These are phyloP conservation scores for Poronia punctata DNA, from an alignment of 495 filamentous ascomycete species.

Conservation along the genomic window DNA sequence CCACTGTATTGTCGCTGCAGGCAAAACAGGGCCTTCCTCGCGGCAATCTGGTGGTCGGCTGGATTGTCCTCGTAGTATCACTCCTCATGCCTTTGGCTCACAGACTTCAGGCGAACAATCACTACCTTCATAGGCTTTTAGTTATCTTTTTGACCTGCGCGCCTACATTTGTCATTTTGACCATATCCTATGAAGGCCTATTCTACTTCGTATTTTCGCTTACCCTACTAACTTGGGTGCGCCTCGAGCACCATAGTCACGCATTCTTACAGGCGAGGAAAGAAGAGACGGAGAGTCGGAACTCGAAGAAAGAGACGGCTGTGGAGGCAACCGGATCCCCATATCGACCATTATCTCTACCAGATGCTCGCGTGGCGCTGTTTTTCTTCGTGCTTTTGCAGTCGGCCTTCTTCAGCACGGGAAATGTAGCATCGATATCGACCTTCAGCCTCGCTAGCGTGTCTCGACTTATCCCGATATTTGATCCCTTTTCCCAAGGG, in stretches of 20 bases:
- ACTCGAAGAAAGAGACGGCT: constrained; percentile 16
- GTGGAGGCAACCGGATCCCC: constrained; percentile 19
- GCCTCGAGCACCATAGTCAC: constrained; percentile 76
- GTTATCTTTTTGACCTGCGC: constrained; percentile 91
- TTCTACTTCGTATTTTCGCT: constrained; percentile 90
- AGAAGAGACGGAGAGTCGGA: constrained; percentile 16
- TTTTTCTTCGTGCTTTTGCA: constrained; percentile 96
- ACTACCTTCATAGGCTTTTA: constrained; percentile 85
- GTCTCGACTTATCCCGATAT: constrained; percentile 83
- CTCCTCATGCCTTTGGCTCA: constrained; percentile 76
- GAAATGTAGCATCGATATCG: constrained; percentile 91
- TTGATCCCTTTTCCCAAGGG: constrained; percentile 87
- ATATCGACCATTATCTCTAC: constrained; percentile 68
- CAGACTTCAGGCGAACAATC: constrained; percentile 68
- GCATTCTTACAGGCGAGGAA: constrained; percentile 36
- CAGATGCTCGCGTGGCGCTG: constrained; percentile 77
- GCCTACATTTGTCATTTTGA: constrained; percentile 90
- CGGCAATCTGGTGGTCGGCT: constrained; percentile 84
- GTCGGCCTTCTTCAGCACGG: constrained; percentile 94
- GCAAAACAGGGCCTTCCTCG: constrained; percentile 80
- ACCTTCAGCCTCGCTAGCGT: constrained; percentile 93
- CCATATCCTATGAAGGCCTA: constrained; percentile 94
- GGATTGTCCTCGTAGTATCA: constrained; percentile 77
- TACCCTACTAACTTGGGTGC: constrained; percentile 82
- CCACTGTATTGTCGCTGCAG: constrained; percentile 73